Percentiles rank a stretch among this genome's conserved stretches.
phyloP scores from a whole-genome alignment of 2,329 filamentous ascomycete genomes.

The Emmonsiellopsis sp. region DNA sequence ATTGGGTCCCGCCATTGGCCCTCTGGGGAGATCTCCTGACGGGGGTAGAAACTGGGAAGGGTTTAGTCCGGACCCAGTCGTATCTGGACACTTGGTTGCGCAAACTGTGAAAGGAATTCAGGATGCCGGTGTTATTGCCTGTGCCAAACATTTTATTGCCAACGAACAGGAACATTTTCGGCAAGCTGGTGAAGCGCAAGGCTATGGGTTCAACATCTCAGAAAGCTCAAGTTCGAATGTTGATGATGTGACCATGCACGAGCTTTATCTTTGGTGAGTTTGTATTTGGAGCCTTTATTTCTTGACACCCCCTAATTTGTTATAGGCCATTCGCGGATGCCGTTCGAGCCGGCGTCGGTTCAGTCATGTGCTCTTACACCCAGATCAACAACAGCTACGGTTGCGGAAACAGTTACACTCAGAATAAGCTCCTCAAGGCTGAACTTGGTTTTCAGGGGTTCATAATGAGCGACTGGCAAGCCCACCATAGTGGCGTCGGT shows the following conservation, averaged over 20 bases:
- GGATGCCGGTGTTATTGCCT: conserved; percentile 70
- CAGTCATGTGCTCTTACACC: conserved; percentile 66
- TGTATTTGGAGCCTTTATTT: background rate
- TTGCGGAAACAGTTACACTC: conserved; percentile 52
- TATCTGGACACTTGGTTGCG: conserved; percentile 62
- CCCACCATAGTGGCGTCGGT: conserved; percentile 61
- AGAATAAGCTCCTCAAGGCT: conserved; percentile 56
- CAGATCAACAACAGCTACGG: conserved; percentile 60
- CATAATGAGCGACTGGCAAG: conserved; percentile 64
- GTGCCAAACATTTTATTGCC: conserved; percentile 65
- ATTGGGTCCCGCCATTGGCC: conserved; percentile 68
- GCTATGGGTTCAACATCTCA: conserved; percentile 53
- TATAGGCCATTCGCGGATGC: conserved; percentile 58
- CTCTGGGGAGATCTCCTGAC: conserved; percentile 57
- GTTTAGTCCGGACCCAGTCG: conserved; percentile 63
- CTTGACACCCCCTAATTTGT: conserved; percentile 1
- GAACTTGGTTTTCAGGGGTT: conserved; percentile 71
- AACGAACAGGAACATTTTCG: conserved; percentile 71
- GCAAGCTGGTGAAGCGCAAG: conserved; percentile 48
- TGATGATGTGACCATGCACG: conserved; percentile 55
- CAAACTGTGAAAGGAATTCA: conserved; percentile 73
- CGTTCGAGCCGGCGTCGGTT: conserved; percentile 54
- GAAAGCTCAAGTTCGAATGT: conserved; percentile 53
- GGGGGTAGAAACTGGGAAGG: conserved; percentile 61
- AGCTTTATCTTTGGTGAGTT: conserved; percentile 49